phyloP scores from a whole-genome alignment of 345 rosid species.

The Schrenkiella parvula region DNA sequence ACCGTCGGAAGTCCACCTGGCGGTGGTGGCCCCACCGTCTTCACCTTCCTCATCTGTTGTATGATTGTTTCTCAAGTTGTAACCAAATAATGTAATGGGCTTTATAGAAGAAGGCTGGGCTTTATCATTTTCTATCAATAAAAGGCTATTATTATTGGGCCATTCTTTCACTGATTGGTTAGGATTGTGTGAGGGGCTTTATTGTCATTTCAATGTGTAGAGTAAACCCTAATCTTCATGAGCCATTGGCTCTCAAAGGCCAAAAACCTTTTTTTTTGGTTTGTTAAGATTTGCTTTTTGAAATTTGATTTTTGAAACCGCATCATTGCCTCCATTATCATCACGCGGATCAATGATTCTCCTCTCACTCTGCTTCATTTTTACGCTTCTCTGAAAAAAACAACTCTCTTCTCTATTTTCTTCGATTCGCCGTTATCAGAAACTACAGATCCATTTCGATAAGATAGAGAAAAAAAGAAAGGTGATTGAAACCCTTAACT shows the following conservation, averaged over 20 bases:
- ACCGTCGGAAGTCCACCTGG: slow-evolving; percentile 33
- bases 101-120: too few relatives aligned
- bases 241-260: slow-evolving; percentile 3
- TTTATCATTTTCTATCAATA: background rate
- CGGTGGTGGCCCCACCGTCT: slow-evolving; percentile 25
- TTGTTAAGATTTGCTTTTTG: background rate
- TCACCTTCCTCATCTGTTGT: background rate
- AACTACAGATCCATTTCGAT: background rate
- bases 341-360: slow-evolving; percentile 27
- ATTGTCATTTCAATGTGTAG: background rate
- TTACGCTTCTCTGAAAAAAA: slow-evolving; percentile 13
- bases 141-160: background rate
- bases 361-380: slow-evolving; percentile 12
- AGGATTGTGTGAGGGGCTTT: background rate
- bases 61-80: too few relatives aligned
- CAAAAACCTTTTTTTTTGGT: background rate
- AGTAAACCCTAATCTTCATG: slow-evolving; percentile 24
- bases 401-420: background rate
- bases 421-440: background rate
- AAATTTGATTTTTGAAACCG: slow-evolving; percentile 12
- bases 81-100: too few relatives aligned
- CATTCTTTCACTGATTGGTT: too few relatives aligned
- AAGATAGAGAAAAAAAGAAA: background rate
- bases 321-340: slow-evolving; percentile 21
- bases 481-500: background rate